Evolutionary conservation across 2,329 filamentous ascomycete genomes (phyloP).

Genomic region (Ceratocystis harringtonii): DNA sequence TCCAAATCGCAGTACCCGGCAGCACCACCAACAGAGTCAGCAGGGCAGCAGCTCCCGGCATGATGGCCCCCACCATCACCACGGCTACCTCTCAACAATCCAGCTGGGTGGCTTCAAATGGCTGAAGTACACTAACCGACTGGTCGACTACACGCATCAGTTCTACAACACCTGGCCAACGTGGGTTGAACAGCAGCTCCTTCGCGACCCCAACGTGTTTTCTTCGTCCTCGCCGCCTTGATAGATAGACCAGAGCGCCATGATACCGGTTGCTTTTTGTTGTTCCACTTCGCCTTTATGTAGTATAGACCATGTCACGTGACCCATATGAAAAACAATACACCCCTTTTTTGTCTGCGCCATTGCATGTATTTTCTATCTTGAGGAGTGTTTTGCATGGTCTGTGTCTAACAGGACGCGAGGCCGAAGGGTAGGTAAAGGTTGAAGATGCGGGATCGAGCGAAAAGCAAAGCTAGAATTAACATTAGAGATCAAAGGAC

Average conservation of each 20-base stretch:
- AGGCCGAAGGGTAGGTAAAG: too few species aligned
- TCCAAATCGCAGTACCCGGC: conserved; percentile 17
- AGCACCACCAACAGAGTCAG: neutral
- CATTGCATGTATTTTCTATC: too few species aligned
- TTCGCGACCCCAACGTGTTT: conserved; percentile 32
- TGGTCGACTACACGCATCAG: conserved; percentile 31
- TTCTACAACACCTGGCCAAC: conserved; percentile 37
- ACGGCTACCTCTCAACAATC: conserved; percentile 7
- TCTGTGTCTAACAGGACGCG: too few species aligned
- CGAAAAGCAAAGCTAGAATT: neutral
- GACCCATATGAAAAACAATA: neutral
- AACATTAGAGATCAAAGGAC: neutral
- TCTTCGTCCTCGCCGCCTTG: conserved; percentile 21
- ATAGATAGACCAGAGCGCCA: neutral
- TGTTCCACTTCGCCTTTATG: neutral
- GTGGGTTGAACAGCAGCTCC: conserved; percentile 39
- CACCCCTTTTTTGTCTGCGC: neutral
- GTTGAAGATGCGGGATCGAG: neutral
- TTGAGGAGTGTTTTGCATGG: too few species aligned
- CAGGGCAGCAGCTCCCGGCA: neutral
- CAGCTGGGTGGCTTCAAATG: conserved; percentile 35
- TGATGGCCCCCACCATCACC: neutral
- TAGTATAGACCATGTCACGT: neutral
- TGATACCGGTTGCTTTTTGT: too few species aligned
- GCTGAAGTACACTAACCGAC: conserved; percentile 36